These are phyloP conservation scores for Penicillium crustosum DNA, from an alignment of 2,329 filamentous ascomycete genomes.

Conservation along the genomic window DNA sequence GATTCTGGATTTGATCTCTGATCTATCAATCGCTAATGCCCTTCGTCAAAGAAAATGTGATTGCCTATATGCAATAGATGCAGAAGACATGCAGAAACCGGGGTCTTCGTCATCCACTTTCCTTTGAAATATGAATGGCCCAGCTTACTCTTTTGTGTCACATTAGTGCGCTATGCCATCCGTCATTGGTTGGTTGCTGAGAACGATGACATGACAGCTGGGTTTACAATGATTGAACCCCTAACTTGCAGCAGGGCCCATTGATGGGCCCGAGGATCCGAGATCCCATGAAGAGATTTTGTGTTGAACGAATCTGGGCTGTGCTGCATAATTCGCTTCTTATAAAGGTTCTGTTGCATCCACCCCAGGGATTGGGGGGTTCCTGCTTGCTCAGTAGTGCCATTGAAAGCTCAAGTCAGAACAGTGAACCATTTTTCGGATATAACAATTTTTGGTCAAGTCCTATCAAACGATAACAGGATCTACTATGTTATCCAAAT, in stretches of 20 bases:
- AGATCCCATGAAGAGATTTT: not conserved
- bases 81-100: constrained; percentile 7
- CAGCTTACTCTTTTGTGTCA: not conserved
- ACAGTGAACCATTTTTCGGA: not conserved
- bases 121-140: constrained; percentile 2
- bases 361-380: not conserved
- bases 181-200: not conserved
- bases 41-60: constrained; percentile 6
- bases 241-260: constrained; percentile 3
- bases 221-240: constrained; percentile 21
- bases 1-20: not conserved
- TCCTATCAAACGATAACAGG: not conserved
- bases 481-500: constrained; percentile 19
- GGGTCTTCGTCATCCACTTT: constrained; percentile 4
- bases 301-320: not conserved
- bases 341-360: constrained; percentile 2
- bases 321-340: not conserved
- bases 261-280: constrained; percentile 7
- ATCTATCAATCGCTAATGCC: not conserved
- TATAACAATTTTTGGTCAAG: not conserved
- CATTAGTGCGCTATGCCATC: not conserved
- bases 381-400: not conserved
- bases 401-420: not conserved
- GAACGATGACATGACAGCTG: constrained; percentile 24
- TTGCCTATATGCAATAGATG: constrained; percentile 23